Conservation (phyloP, 768 basidiomycete species). For the Trichaptum fuscoviolaceum region DNA sequence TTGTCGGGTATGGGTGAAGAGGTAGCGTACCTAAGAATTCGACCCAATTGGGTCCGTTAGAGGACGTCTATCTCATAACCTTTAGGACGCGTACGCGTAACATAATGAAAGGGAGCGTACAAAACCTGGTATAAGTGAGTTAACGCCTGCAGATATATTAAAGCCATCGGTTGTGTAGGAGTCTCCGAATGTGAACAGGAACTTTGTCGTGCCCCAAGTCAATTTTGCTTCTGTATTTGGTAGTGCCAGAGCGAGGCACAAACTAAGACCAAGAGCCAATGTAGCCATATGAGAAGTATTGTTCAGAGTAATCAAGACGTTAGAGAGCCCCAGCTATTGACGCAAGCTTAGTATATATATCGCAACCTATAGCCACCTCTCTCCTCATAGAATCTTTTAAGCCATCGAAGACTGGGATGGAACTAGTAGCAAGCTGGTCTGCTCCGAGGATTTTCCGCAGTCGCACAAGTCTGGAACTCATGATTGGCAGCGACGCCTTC, state of each 20-base stretch:
- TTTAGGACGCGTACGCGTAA: conserved; percentile 8
- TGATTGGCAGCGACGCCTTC: not conserved
- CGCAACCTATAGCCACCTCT: too few species aligned
- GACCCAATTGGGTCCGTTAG: conserved; percentile 63
- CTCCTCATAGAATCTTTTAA: too few species aligned
- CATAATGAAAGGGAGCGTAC: conserved; percentile 28
- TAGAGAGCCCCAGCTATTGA: too few species aligned
- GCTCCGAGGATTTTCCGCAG: not conserved
- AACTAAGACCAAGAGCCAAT: not conserved
- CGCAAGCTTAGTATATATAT: too few species aligned
- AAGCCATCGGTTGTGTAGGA: conserved; percentile 58
- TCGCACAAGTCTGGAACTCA: not conserved
- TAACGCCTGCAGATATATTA: conserved; percentile 51
- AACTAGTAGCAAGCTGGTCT: not conserved
- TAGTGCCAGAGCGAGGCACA: not conserved
- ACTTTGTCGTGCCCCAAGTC: conserved; percentile 49
- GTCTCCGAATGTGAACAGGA: conserved; percentile 57
- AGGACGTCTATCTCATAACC: conserved; percentile 38
- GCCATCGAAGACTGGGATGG: too few species aligned
- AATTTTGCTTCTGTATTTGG: conserved; percentile 20
- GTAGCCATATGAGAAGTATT: not conserved
- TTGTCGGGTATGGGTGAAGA: not conserved
- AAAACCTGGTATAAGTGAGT: conserved; percentile 45
- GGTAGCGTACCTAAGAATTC: conserved; percentile 39
- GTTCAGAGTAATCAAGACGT: too few species aligned